Evolutionary conservation across 768 basidiomycete genomes (phyloP), one percentile per base, ranked within the genome.

Genomic region (Lactarius vividus): DNA sequence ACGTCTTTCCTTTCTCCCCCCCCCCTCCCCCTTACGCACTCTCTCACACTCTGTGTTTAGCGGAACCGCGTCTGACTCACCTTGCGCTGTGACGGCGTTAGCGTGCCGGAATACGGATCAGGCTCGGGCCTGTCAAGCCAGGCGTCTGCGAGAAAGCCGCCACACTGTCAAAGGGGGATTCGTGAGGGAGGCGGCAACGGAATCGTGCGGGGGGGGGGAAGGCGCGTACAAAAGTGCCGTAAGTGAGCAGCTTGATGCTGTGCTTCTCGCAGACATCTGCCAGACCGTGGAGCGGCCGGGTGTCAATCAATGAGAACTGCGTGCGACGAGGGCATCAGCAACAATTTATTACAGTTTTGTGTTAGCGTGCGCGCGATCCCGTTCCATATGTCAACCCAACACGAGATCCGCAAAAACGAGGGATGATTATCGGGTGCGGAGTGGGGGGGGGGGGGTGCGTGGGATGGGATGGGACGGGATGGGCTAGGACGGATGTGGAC

Each of bases 21-120:
- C 1, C 37, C 13, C 37, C 13, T 13, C 10, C 18, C 42, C 42
- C 20, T 44, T 42, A 42, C 42, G 18, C 40, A 5, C 39, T 1
- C 39, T 16, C 16, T 16, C 39, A 40, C 40, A 44, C 42, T 10
- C 42, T n/a, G 9, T 20, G 42, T 20, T 3, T 33, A 4, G 7
- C 9, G 42, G 9, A 44, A 44, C 33, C 13, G 59, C 39, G 33
- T 39, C 20, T 29, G 28, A 61, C 61, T 62, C 39, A 59, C 91
- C 83, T 94, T 94, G 72, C 92, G 81, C 73, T 92, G 90, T 2
- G 92, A 94, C 5, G 92, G 91, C 0, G 89, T 92, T 71, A 93
- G 77, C 65, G 80, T 76, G 40, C 83, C 82, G 23, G 82, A 79
- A 69, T 94, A 94, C 13, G 81, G 78, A 78, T 92, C 88, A 1